Base-by-base conservation (phyloP, 2,329 filamentous ascomycete species). In the Thelonectria olida region DNA sequence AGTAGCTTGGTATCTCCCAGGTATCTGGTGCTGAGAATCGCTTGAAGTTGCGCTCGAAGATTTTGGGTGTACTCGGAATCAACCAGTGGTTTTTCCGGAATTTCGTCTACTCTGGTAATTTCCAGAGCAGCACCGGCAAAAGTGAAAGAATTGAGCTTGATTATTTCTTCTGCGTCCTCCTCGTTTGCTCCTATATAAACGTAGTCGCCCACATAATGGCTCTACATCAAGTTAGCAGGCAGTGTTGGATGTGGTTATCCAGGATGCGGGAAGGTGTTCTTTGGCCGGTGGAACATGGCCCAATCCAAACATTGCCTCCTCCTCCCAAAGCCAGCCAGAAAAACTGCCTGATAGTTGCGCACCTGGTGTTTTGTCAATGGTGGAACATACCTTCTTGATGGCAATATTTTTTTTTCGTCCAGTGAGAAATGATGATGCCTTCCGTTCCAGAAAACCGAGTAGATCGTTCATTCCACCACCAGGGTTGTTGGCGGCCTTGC, bases 21-120 rank as follows among this genome's bases (percentile, higher is more conserved):
- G 78, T 97, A 98, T 49, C 96, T 90, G 54, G 86, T 85, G 55
- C 85, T 85, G 13, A 99, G 84, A 64, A 97, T 89, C 15, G 80
- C 79, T 66, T 88, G 87, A 59, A 97, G 85, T 67, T 89, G 88
- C 22, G 85, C 81, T 74, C 89, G 90, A n/a, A 88, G 84, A 66
- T 90, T 86, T 50, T 85, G 79, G 3, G 87, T 82, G 44, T 80
- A 79, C 36, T 80, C 78, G 17, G 85, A 87, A 38, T 85, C 77
- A 7, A 82, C 80, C 7, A 77, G 77, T 60, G 70, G 65, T 23
- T 69, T 67, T 12, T 69, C 73, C 8, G 76, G 67, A 7, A 74
- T 75, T n/a, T 83, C 82, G 44, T 80, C 74, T 27, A 80, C 78
- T 63, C 82, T 83, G 45, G 83, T 80, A 65, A 88, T 83, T 60